Evolutionary conservation across 768 basidiomycete genomes (phyloP), one percentile per base, ranked within the genome.

Genomic region (Termitomyces titanicus): DNA sequence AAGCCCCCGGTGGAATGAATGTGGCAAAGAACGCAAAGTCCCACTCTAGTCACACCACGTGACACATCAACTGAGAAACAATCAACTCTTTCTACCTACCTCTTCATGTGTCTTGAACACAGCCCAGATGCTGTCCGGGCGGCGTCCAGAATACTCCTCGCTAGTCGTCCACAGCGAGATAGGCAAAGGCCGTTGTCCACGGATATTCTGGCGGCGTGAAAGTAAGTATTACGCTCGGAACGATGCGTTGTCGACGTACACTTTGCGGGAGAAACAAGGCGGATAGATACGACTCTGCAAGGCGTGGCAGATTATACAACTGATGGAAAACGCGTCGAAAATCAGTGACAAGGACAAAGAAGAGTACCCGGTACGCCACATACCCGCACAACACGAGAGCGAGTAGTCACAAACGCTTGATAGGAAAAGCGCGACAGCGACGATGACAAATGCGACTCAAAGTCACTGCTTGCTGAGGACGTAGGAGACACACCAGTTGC

Each of bases 91-190:
- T 17, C 37, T 51, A 68, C 84, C 63, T 56, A 86, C 85, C 74
- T 86, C 83, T 63, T 80, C 78, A 59, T 87, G 86, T 0, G 79
- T 77, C 56, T 67, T 67, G 68, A 85, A 85, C 9, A 86, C 78
- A 1, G 79, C 76, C 82, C 81, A 86, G 11, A 81, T 69, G 13
- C 72, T 70, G 45, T 77, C 72, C 44, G 49, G 60, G 54, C 33
- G 62, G 20, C 46, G 63, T 56, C 5, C 61, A 61, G 46, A 15
- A 46, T 61, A 64, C 13, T 72, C 68, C 20, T 79, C 73, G 40
- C 70, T 70, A 25, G 76, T 48, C 7, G 73, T 67, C 84, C 84
- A 86, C 65, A 85, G 64, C 4, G 81, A 74, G 25, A 70, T 64
- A 17, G 81, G 79, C 0, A 67, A 57, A 22, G 73, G 72, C 47